A percentile compares a stretch with the other conserved stretches of the same genome.
Evolutionary conservation across 1,284 basidiomycete species (phyloP).

Genomic region (Puccinia triticina): DNA sequence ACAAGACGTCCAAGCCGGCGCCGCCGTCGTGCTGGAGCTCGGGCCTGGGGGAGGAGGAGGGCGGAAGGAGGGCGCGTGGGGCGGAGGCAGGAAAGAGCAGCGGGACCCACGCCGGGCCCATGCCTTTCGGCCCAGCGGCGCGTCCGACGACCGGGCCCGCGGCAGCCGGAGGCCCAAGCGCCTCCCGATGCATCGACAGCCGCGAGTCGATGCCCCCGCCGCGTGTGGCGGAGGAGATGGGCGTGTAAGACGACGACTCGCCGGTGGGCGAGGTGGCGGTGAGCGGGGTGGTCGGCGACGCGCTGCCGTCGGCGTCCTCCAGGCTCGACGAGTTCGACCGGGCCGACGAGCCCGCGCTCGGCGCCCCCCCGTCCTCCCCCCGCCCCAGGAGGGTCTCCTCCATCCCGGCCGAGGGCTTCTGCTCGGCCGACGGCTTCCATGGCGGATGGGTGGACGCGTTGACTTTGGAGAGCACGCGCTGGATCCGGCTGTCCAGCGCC

Average conservation of each 20-base stretch:
- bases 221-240: constrained; percentile 44
- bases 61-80: too few relatives aligned
- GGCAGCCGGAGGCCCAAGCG: too few relatives aligned
- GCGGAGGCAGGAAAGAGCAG: constrained; percentile 12
- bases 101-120: not conserved
- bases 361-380: not conserved
- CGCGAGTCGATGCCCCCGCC: constrained; percentile 41
- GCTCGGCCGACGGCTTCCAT: not conserved
- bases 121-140: too few relatives aligned
- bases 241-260: constrained; percentile 41
- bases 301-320: constrained; percentile 9
- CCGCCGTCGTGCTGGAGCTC: too few relatives aligned
- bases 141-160: not conserved
- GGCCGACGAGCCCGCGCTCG: constrained; percentile 28
- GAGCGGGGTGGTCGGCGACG: constrained; percentile 28
- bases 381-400: not conserved
- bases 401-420: not conserved
- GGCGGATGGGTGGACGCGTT: constrained; percentile 28
- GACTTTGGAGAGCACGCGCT: constrained; percentile 74
- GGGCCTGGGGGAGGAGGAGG: not conserved
- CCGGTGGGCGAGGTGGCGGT: constrained; percentile 44
- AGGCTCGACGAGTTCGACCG: constrained; percentile 48
- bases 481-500: constrained; percentile 72
- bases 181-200: constrained; percentile 28
- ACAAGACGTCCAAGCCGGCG: constrained; percentile 37